phyloP scores from a whole-genome alignment of 371 early-diverging fungal genomes.

The Mucor indicus region DNA sequence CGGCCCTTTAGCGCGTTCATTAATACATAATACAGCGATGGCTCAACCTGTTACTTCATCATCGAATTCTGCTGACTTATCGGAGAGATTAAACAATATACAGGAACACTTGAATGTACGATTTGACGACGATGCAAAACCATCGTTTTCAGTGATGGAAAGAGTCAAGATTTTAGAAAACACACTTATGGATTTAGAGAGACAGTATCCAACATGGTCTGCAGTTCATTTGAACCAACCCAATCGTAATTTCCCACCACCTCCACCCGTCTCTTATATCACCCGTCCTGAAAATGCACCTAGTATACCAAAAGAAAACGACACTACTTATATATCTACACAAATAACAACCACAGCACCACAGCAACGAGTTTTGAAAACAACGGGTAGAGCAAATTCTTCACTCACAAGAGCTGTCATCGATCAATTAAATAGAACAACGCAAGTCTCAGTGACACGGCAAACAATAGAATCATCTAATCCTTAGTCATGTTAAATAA shows the following conservation, averaged over 20 bases:
- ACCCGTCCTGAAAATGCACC: constrained; percentile 15
- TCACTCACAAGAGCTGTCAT: constrained; percentile 47
- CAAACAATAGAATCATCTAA: constrained; percentile 6
- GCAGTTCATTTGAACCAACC: constrained; percentile 71
- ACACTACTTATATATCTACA: constrained; percentile 16
- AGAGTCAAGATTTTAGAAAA: constrained; percentile 70
- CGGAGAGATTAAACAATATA: constrained; percentile 57
- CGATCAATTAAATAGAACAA: constrained; percentile 41
- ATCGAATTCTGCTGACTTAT: constrained; percentile 24
- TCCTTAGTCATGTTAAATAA: background rate
- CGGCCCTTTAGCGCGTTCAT: constrained; percentile 67
- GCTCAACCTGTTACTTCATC: no score
- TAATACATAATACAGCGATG: no score
- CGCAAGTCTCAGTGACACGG: constrained; percentile 13
- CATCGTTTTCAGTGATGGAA: constrained; percentile 38
- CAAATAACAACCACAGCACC: constrained; percentile 16
- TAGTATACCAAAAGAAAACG: background rate
- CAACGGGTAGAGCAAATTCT: constrained; percentile 41
- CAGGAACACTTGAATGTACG: constrained; percentile 67
- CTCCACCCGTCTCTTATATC: constrained; percentile 36
- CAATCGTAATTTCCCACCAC: constrained; percentile 43
- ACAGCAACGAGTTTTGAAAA: constrained; percentile 14
- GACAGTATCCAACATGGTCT: constrained; percentile 71
- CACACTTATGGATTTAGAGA: constrained; percentile 65
- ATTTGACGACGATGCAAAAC: constrained; percentile 37